These are phyloP conservation scores for Iris pallida DNA, from an alignment of 116 monocot species.

Conservation along the genomic window DNA sequence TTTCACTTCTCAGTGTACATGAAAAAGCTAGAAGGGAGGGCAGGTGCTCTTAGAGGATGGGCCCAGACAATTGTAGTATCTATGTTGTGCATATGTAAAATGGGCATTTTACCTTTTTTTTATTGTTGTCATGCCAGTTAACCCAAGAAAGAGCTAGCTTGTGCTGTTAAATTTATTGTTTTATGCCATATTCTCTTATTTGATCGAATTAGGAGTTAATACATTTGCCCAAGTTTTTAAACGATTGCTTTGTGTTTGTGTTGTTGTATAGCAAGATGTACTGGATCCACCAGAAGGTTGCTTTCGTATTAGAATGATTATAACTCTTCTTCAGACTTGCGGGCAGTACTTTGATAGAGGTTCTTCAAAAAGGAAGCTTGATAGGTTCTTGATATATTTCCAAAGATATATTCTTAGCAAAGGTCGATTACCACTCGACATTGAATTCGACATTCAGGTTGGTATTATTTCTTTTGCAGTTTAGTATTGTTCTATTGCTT, in stretches of 20 bases:
- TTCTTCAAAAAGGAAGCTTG: slow-evolving; percentile 92
- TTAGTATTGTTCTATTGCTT: not conserved
- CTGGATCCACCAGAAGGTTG: slow-evolving; percentile 95
- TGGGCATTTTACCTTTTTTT: not conserved
- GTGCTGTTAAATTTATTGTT: not conserved
- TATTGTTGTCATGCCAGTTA: not conserved
- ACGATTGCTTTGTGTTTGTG: not conserved
- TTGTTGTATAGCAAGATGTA: slow-evolving; percentile 64
- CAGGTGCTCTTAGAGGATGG: too few relatives aligned
- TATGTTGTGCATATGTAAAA: not conserved
- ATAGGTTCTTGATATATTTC: slow-evolving; percentile 81
- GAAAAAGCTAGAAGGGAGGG: too few relatives aligned
- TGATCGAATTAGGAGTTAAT: not conserved
- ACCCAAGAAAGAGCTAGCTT: not conserved
- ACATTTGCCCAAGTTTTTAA: not conserved
- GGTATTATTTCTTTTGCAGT: slow-evolving; percentile 9
- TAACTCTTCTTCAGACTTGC: slow-evolving; percentile 91
- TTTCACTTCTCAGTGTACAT: too few relatives aligned
- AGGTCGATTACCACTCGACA: slow-evolving; percentile 85
- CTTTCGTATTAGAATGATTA: slow-evolving; percentile 89
- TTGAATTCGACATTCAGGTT: slow-evolving; percentile 99
- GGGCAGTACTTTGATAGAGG: slow-evolving; percentile 93
- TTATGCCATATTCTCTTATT: not conserved
- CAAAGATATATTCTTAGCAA: slow-evolving; percentile 91
- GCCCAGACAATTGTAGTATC: too few relatives aligned